Base-by-base conservation (phyloP, 768 basidiomycete genomes). In the Calvatia gigantea region DNA sequence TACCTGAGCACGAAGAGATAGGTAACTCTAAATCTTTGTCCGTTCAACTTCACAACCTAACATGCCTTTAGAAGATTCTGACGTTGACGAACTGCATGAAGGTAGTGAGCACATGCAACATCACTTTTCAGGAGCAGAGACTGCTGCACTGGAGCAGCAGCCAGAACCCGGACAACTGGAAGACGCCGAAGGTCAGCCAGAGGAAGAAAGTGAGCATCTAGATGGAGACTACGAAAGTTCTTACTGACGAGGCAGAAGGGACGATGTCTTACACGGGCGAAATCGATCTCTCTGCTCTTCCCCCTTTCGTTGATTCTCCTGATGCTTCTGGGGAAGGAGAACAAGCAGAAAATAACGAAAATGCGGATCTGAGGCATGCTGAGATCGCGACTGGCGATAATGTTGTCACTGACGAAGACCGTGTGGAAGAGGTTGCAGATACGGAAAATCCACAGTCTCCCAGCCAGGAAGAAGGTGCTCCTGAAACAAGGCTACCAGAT, bases 121-220 rank as follows among this genome's bases (percentile, higher is more conserved):
- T 2, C 19, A 29, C 19, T 38, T 14, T 14, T 49, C 58, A 15
- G 54, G 7, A 19, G 47, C 47, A 19, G 57, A 46, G 39, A 21
- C 9, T 1, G 57, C 43, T n/a, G n/a, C 14, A 11, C 15, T 17
- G 4, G 47, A 17, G 11, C 44, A 31, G 14, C 46, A 12, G 12
- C 25, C n/a, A 11, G 32, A 33, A 15, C 21, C 55, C 37, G 59
- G 61, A 17, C 8, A 27, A 60, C 64, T 67, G 31, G 61, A 64
- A 41, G 71, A 69, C 17, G 23, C 47, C 63, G 67, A 61, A 62
- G 63, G 21, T 64, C 49, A 50, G 15, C 51, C 54, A 21, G 62
- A 57, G 23, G 57, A 58, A 38, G 51, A 58, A 31, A 15, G 28
- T 23, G 50, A 58, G 12, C 51, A 56, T n/a, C 43, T 32, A 8